Percentiles rank a stretch among this genome's conserved stretches.
Evolutionary conservation across 805 yeast species (phyloP).

Genomic region (Wickerhamiella dianesei): DNA sequence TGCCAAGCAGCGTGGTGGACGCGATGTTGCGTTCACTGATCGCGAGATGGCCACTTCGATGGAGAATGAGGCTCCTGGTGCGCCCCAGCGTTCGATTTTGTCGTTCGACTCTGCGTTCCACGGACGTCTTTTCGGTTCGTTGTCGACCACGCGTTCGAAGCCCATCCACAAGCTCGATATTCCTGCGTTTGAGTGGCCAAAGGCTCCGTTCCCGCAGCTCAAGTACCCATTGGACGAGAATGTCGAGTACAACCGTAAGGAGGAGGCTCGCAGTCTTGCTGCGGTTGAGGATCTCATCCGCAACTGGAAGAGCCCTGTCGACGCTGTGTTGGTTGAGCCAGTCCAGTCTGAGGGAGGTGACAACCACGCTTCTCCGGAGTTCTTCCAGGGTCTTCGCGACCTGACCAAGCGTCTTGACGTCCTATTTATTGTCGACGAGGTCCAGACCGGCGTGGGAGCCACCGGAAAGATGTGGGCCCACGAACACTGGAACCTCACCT

Average conservation of each 20-base stretch:
- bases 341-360: constrained; percentile 88
- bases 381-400: constrained; percentile 74
- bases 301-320: constrained; percentile 64
- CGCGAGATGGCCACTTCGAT: constrained; percentile 64
- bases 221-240: constrained; percentile 68
- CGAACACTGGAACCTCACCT: constrained; percentile 63
- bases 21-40: constrained; percentile 40
- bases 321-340: constrained; percentile 84
- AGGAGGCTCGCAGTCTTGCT: constrained; percentile 69
- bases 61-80: constrained; percentile 76
- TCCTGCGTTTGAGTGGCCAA: constrained; percentile 95
- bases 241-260: constrained; percentile 50
- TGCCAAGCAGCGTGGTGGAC: constrained; percentile 49
- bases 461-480: constrained; percentile 82
- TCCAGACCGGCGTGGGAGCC: constrained; percentile 83
- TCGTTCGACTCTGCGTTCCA: constrained; percentile 87
- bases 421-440: constrained; percentile 69
- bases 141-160: constrained; percentile 83
- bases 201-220: constrained; percentile 79
- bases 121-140: constrained; percentile 87
- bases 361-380: constrained; percentile 63
- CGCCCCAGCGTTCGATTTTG: constrained; percentile 72
- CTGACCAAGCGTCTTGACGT: constrained; percentile 57
- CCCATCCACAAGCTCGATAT: constrained; percentile 80
- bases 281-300: constrained; percentile 59